phyloP scores from a whole-genome alignment of 768 basidiomycete genomes.

The Leccinum subgranulosum region DNA sequence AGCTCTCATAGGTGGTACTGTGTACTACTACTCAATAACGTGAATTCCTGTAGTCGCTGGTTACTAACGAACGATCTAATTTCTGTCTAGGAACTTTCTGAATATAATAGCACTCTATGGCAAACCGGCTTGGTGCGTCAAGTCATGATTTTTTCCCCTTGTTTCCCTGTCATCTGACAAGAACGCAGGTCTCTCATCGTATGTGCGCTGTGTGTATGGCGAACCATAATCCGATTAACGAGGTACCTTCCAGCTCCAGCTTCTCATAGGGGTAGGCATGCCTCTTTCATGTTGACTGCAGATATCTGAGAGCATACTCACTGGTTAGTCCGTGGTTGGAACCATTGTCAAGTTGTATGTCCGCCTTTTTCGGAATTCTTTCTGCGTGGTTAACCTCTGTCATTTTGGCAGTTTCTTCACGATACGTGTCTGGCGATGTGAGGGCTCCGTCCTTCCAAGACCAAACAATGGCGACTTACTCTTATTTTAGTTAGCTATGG shows the following conservation, averaged over 20 bases:
- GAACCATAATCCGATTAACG: constrained; percentile 7
- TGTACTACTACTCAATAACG: constrained; percentile 57
- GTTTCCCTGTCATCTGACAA: constrained; percentile 9
- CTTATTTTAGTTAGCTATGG: constrained; percentile 49
- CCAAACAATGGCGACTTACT: background rate
- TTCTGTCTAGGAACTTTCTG: constrained; percentile 37
- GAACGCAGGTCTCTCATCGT: constrained; percentile 48
- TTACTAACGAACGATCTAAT: constrained; percentile 1
- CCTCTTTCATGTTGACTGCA: background rate
- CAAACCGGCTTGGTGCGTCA: constrained; percentile 44
- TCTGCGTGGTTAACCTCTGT: background rate
- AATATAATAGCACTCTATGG: constrained; percentile 35
- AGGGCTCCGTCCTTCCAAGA: constrained; percentile 13
- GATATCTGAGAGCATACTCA: constrained; percentile 2
- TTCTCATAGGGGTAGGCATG: constrained; percentile 35
- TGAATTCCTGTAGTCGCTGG: constrained; percentile 28
- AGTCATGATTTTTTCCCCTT: background rate
- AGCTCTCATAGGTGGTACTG: constrained; percentile 46
- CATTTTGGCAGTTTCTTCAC: constrained; percentile 44
- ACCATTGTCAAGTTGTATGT: constrained; percentile 55
- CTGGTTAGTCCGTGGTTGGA: constrained; percentile 47
- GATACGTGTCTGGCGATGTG: constrained; percentile 64
- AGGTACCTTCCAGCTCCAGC: constrained; percentile 38
- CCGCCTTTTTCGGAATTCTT: background rate
- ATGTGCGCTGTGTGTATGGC: constrained; percentile 20